Evolutionary conservation across 208 protist genomes (phyloP), one percentile per base, ranked within the genome.

Genomic region (Phytomonas francai): DNA sequence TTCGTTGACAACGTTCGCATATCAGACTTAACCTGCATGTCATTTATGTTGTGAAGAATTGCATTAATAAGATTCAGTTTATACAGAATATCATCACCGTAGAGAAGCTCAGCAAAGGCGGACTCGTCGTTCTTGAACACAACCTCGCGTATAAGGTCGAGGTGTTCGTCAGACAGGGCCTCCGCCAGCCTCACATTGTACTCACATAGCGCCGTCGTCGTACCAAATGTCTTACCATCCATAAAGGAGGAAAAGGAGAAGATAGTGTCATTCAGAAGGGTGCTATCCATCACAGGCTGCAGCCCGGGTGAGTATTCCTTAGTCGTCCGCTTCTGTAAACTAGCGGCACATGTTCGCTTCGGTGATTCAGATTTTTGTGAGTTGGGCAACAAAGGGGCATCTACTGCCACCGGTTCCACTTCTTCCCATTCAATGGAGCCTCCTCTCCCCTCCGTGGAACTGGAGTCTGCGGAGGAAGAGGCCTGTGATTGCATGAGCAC

Each of bases 51-150:
- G 61, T 34, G 31, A 60, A 60, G 57, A 9, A 9, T 30, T 32
- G 9, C 57, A 60, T 32, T 34, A 9, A 60, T 34, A 60, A 60
- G 31, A 9, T 60, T 9, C 57, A 60, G 31, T 60, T 30, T 9
- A 9, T 60, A 60, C 57, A 3, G 74, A 16, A 94, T 76, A 61
- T 85, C 84, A 62, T 94, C 88, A 45, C 73, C 88, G 73, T 94
- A 94, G 34, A 94, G 79, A 64, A 94, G 77, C 70, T 94, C 85
- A 28, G 88, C 88, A 75, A 94, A 94, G 11, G 71, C 72, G 25
- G 73, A 76, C 66, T 94, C 88, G 63, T 94, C 79, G 45, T 89
- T 68, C 73, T 83, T 25, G 61, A 94, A 94, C 32, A 94, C 72
- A 25, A 71, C 61, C 7, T 66, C 67, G 11, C 88, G 85, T 42